These are phyloP conservation scores for Brasenia schreberi DNA, from an alignment of 164 flowering plant species.

Conservation along the genomic window DNA sequence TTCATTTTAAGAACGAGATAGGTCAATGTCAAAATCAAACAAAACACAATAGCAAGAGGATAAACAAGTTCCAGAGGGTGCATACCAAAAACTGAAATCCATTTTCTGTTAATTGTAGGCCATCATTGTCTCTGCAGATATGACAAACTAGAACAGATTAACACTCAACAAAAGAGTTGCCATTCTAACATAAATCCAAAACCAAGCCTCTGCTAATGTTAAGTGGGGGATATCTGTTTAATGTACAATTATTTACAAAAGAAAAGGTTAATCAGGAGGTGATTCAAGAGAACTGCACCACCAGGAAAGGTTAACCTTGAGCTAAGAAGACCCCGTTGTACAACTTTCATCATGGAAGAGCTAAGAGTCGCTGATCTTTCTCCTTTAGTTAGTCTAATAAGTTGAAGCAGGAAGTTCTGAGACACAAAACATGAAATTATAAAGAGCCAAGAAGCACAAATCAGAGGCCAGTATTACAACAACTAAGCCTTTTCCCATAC, in stretches of 20 bases:
- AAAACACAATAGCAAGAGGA: constrained; percentile 3
- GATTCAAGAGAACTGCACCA: neutral
- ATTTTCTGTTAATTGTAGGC: constrained; percentile 66
- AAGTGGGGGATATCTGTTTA: no score
- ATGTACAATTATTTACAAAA: no score
- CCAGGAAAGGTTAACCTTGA: constrained; percentile 36
- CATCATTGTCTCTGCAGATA: constrained; percentile 62
- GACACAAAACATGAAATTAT: constrained; percentile 12
- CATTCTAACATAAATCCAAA: constrained; percentile 2
- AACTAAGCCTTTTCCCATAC: no score
- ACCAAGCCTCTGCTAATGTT: neutral
- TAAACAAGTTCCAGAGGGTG: constrained; percentile 2
- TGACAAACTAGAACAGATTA: neutral
- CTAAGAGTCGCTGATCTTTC: constrained; percentile 60
- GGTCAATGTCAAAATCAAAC: neutral
- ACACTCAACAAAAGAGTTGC: neutral
- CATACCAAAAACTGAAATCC: constrained; percentile 95
- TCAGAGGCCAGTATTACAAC: neutral
- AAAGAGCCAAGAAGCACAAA: neutral
- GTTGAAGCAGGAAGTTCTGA: constrained; percentile 87
- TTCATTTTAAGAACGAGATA: constrained; percentile 18
- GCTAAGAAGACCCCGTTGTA: constrained; percentile 78
- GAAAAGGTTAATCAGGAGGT: no score
- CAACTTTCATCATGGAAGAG: constrained; percentile 77
- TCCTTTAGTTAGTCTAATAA: constrained; percentile 59